Evolutionary conservation across 768 basidiomycete species (phyloP).

Genomic region (Punctularia strigosozonata): DNA sequence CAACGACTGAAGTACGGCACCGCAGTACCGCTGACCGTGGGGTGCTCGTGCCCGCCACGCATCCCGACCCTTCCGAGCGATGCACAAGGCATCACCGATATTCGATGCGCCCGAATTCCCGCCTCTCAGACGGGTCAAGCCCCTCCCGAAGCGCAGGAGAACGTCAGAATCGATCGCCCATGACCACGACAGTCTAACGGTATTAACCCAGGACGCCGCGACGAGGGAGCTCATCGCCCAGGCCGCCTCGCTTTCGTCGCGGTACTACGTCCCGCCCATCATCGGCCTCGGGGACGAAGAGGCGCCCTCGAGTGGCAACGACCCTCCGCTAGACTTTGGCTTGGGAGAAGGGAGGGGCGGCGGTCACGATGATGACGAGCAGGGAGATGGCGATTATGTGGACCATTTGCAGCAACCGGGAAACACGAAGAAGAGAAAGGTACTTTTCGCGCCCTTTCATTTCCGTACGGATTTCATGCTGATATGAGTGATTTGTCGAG

Average conservation of each 20-base stretch:
- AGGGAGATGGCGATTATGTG: constrained; percentile 47
- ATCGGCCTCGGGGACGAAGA: neutral
- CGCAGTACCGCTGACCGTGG: no score
- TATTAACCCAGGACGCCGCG: constrained; percentile 32
- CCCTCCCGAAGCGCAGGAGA: constrained; percentile 66
- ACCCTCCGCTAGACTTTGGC: constrained; percentile 8
- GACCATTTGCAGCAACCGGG: constrained; percentile 68
- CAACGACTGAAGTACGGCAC: no score
- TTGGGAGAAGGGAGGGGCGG: constrained; percentile 12
- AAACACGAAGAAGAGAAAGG: constrained; percentile 84
- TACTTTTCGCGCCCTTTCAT: no score
- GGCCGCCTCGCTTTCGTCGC: constrained; percentile 43
- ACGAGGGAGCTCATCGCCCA: constrained; percentile 49
- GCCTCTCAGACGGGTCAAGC: constrained; percentile 55
- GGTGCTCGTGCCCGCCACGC: no score
- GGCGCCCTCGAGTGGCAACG: constrained; percentile 2
- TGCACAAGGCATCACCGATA: constrained; percentile 37
- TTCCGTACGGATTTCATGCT: no score
- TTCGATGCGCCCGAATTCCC: constrained; percentile 59
- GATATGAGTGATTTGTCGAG: no score
- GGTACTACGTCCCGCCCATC: constrained; percentile 35
- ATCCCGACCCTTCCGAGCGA: no score
- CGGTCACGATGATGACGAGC: constrained; percentile 34
- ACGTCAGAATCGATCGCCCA: constrained; percentile 22
- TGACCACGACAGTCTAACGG: constrained; percentile 10